Evolutionary conservation across 129 eudicot species (phyloP), one percentile per base, ranked within the genome.

Genomic region (Kitagawia praeruptora): DNA sequence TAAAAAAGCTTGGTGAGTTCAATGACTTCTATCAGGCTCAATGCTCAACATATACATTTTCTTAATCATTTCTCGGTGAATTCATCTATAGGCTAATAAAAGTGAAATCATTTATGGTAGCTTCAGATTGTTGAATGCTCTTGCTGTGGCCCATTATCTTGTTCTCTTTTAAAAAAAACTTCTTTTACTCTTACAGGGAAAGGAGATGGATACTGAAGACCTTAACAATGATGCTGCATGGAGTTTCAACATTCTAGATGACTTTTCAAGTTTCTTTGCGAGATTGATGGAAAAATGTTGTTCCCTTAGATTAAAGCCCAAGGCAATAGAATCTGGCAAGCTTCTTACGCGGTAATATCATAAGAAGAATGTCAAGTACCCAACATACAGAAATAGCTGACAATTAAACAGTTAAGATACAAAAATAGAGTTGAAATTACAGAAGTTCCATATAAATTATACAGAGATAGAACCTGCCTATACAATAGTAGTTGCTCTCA

Each of bases 271-370:
- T 56, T 79, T 85, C 75, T 89, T 92, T 81, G 85, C 82, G 4
- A 82, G 85, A 39, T 88, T 95, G 96, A 91, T 78, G 97, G 96
- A 86, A 86, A 89, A 47, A 48, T 82, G 90, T 82, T 90, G 81
- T 88, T 92, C 82, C 88, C 80, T 74, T 9, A 84, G 86, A 89
- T 81, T 56, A 48, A 72, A 34, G 37, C 37, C 37, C 37, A 34
- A 80, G 82, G 47, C 48, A 6, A 48, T 15, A 9, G 19, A 77
- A 78, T 81, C 73, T 41, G 14, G 12, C 4, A 75, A 40, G 63
- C 81, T 80, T 49, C 3, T 58, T 34, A 34, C 0, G 28, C 11
- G 11, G 14, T 61, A 61, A 66, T 37, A 73, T 79, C 86, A 77
- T 84, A 88, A 88, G 83, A 91, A 91, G 91, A 95, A 86, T 84